Evolutionary conservation across 2,329 filamentous ascomycete genomes (phyloP).

Genomic region (Sporothrix protearum): DNA sequence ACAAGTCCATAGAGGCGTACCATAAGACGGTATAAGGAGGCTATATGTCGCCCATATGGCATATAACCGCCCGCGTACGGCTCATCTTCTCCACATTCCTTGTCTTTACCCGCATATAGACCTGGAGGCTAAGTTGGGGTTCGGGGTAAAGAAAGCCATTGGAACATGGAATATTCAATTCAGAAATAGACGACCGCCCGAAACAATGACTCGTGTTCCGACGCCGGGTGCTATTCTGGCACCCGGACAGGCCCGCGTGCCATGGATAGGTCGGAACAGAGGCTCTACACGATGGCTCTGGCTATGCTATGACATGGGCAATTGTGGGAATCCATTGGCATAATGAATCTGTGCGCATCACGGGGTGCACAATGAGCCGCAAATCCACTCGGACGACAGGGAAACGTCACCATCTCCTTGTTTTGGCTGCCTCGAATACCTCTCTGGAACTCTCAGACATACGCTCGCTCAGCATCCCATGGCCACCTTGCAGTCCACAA

Average conservation of each 20-base stretch:
- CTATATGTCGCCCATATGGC: neutral
- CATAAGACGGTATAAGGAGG: too few species aligned
- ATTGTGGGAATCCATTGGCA: too few species aligned
- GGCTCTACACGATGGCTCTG: too few species aligned
- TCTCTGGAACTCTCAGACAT: slow-evolving; percentile 33
- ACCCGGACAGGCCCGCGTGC: neutral
- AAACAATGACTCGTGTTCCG: neutral
- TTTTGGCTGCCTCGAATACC: neutral
- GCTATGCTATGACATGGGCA: neutral
- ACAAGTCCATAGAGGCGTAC: too few species aligned
- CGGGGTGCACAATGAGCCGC: neutral
- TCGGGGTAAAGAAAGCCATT: neutral
- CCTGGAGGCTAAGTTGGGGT: neutral
- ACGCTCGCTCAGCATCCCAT: slow-evolving; percentile 35
- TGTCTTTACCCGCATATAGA: neutral
- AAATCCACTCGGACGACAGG: neutral
- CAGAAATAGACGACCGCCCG: neutral
- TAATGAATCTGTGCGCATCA: neutral
- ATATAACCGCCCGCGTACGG: slow-evolving; percentile 2
- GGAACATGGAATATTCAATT: neutral
- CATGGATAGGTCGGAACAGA: neutral
- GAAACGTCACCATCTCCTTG: neutral
- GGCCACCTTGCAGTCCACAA: slow-evolving; percentile 52
- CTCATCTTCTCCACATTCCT: neutral
- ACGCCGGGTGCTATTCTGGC: neutral